Base-by-base conservation (phyloP, 768 basidiomycete species). In the Leccinum aurantiacum region DNA sequence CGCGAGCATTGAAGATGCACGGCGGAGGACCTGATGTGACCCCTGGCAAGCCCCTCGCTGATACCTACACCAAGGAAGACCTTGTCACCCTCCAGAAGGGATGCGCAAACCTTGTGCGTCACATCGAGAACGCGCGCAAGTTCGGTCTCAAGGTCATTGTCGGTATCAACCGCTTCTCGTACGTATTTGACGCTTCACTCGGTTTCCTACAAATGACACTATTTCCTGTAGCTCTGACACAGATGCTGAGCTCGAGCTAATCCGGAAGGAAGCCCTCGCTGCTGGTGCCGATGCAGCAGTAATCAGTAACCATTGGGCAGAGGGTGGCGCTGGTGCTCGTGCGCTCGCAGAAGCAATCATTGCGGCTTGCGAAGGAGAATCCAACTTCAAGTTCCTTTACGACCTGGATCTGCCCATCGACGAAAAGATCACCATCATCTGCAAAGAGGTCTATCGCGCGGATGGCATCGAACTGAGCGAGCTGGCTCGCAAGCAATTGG, bases 1-100 rank as follows among this genome's bases (percentile, higher is more conserved):
- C 96, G 29, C 90, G 96, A 65, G 96, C 96, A 22, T 79, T 99
- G 62, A 99, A 98, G 83, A 99, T 99, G 96, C 96, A 99, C 72
- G 96, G 96, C 47, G 96, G 96, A 61, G 97, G 91, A 60, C 96
- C 96, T 6, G 95, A 97, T 25, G 95, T 98, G 56, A 91, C 91
- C 2, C 96, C 96, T 25, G 96, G 96, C 54, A 98, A 97, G 74
- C 84, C 95, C 24, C 83, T 98, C 46, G 89, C 91, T 64, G 92
- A 92, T 51, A 94, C 92, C 47, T 99, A 99, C 75, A 93, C 91
- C 61, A 89, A 90, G 71, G 96, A 98, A 78, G 87, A 98, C 71
- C 82, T 98, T 53, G 88, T 88, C 60, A 91, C 86, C 11, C 86
- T 99, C 57, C 87, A 87, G 74, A 90, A 91, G 72, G 96, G 96